Conservation (phyloP, 805 yeast species). For the Lachancea thermotolerans region DNA sequence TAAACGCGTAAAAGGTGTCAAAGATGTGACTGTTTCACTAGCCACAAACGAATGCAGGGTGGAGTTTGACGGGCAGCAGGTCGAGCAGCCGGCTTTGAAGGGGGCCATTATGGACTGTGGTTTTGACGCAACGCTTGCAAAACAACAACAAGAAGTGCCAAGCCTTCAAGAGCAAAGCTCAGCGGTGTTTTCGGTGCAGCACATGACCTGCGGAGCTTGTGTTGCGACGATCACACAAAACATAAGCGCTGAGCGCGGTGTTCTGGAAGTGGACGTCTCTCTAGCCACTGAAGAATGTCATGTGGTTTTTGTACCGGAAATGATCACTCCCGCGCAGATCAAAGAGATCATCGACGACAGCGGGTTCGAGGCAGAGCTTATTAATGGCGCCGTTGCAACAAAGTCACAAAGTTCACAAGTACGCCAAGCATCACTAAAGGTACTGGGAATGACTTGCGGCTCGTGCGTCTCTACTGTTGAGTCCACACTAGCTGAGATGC, state of each 20-base stretch:
- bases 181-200: slow-evolving; percentile 32
- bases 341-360: slow-evolving; percentile 59
- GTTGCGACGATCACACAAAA: slow-evolving; percentile 57
- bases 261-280: slow-evolving; percentile 54
- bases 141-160: not conserved
- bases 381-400: slow-evolving; percentile 3
- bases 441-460: slow-evolving; percentile 59
- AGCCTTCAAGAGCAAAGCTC: not conserved
- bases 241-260: slow-evolving; percentile 44
- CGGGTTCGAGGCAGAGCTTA: slow-evolving; percentile 54
- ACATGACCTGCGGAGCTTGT: slow-evolving; percentile 94
- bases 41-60: slow-evolving; percentile 68
- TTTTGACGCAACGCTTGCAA: slow-evolving; percentile 41
- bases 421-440: slow-evolving; percentile 27
- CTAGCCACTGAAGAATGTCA: slow-evolving; percentile 68
- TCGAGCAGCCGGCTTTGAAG: slow-evolving; percentile 32
- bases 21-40: slow-evolving; percentile 55
- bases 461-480: slow-evolving; percentile 48
- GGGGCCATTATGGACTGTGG: slow-evolving; percentile 70
- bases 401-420: slow-evolving; percentile 3
- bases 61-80: slow-evolving; percentile 35
- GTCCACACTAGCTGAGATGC: slow-evolving; percentile 35
- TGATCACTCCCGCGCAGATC: slow-evolving; percentile 33
- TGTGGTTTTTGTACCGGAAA: slow-evolving; percentile 40
- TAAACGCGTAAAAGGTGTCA: slow-evolving; percentile 43